A percentile compares a stretch with the other conserved stretches of the same genome.
phyloP scores from a whole-genome alignment of 2,329 filamentous ascomycete genomes.

The Colletotrichum costaricense region DNA sequence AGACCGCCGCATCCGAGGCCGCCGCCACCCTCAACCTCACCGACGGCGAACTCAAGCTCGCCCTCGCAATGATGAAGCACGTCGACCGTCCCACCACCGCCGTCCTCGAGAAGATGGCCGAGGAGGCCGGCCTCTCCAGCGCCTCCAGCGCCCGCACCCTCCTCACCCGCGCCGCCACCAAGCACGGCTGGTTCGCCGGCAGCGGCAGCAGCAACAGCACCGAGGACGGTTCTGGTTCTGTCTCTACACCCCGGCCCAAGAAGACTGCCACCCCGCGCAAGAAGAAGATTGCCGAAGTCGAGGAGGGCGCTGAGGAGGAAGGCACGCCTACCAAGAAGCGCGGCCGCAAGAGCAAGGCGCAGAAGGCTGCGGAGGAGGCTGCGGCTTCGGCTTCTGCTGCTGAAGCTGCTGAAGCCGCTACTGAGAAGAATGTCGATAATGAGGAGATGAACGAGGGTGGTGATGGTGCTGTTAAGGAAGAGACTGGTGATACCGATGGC shows the following conservation, averaged over 20 bases:
- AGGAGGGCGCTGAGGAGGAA: not conserved
- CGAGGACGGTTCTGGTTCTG: not conserved
- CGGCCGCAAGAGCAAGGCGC: constrained; percentile 9
- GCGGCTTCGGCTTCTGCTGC: not conserved
- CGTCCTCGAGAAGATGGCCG: constrained; percentile 4
- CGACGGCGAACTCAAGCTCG: constrained; percentile 19
- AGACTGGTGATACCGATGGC: not conserved
- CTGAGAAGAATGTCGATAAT: not conserved
- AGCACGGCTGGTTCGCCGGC: constrained; percentile 19
- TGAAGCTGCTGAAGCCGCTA: not conserved
- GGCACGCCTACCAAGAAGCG: constrained; percentile 26
- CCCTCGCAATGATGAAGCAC: constrained; percentile 10
- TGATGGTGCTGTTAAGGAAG: not conserved
- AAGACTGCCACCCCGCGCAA: constrained; percentile 19
- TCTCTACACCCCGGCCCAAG: constrained; percentile 1
- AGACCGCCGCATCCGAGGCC: not conserved
- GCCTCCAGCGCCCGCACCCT: constrained; percentile 15
- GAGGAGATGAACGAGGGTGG: not conserved
- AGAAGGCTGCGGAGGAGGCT: not conserved
- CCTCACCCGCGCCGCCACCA: not conserved
- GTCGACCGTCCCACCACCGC: constrained; percentile 3
- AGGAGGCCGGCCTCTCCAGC: constrained; percentile 9
- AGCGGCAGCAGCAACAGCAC: not conserved
- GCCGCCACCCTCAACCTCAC: not conserved
- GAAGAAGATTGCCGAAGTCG: constrained; percentile 16